Evolutionary conservation across 2,329 filamentous ascomycete genomes (phyloP).

Genomic region (Nothophoma quercina): DNA sequence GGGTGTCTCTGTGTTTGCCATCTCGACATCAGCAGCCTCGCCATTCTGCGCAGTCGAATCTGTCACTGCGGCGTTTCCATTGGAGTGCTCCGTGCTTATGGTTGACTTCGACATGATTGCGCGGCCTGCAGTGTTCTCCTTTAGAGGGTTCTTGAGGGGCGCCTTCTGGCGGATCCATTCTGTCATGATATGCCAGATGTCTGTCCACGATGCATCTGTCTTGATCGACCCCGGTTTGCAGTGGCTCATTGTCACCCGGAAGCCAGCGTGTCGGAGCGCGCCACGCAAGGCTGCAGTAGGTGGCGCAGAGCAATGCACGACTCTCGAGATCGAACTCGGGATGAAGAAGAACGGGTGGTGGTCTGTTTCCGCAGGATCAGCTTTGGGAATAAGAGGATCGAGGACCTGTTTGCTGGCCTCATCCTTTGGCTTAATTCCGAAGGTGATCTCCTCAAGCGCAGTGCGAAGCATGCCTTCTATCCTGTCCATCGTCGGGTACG

Average conservation of each 20-base stretch:
- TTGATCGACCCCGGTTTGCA: conserved; percentile 90
- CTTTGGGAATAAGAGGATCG: conserved; percentile 50
- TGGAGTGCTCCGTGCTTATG: conserved; percentile 20
- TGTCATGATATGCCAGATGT: conserved; percentile 91
- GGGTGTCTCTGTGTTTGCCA: conserved; percentile 7
- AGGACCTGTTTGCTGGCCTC: conserved; percentile 31
- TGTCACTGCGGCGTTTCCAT: conserved; percentile 3
- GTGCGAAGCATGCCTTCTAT: conserved; percentile 92
- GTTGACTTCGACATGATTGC: conserved; percentile 64
- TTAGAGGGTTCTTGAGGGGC: conserved; percentile 78
- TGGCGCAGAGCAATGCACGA: conserved; percentile 80
- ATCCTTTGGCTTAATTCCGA: conserved; percentile 32
- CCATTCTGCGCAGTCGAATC: conserved; percentile 10
- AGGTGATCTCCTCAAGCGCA: conserved; percentile 75
- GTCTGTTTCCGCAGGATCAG: conserved; percentile 61
- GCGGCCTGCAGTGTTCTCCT: conserved; percentile 73
- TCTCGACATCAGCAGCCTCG: conserved; percentile 9
- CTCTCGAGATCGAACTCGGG: conserved; percentile 75
- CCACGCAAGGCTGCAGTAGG: conserved; percentile 81
- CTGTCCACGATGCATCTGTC: conserved; percentile 89
- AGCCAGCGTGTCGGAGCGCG: conserved; percentile 81
- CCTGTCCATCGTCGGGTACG: conserved; percentile 80
- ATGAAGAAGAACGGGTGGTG: conserved; percentile 86
- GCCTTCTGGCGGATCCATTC: conserved; percentile 87
- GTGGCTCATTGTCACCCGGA: conserved; percentile 84